Conservation (phyloP, 495 filamentous ascomycete species). For the Aspergillus taichungensis region DNA sequence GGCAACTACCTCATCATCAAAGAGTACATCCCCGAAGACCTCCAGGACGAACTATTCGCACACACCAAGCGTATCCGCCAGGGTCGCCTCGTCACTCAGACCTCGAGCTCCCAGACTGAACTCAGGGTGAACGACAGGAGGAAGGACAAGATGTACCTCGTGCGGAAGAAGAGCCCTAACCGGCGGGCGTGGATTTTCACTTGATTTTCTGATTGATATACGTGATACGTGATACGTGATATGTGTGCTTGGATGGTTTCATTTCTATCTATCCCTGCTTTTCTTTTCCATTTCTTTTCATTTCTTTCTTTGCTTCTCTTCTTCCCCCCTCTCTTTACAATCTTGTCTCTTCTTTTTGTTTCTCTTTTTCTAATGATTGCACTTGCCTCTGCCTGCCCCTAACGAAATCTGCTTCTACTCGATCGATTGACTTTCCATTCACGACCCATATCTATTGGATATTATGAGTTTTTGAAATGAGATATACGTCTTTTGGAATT, state of each 20-base stretch:
- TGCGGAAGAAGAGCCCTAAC: constrained; percentile 52
- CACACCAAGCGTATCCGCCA: constrained; percentile 60
- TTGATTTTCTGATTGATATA: constrained; percentile 10
- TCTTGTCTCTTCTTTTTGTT: constrained; percentile 3
- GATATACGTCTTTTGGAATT: neutral
- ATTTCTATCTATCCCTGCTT: neutral
- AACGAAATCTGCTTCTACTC: neutral
- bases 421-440: too few relatives aligned
- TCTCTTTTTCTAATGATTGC: constrained; percentile 2
- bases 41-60: constrained; percentile 63
- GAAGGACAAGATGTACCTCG: constrained; percentile 48
- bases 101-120: constrained; percentile 37
- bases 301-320: constrained; percentile 5
- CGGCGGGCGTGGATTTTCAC: constrained; percentile 26
- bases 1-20: constrained; percentile 69
- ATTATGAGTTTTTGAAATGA: neutral
- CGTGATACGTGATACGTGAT: constrained; percentile 4
- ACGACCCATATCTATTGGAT: too few relatives aligned
- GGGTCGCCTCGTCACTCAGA: constrained; percentile 34
- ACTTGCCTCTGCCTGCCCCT: constrained; percentile 4
- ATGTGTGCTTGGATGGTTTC: neutral
- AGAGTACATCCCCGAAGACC: constrained; percentile 60
- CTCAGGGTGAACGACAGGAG: constrained; percentile 43
- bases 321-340: constrained; percentile 9
- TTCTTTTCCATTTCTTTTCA: constrained; percentile 8